Percentiles rank a stretch among this genome's conserved stretches.
These are phyloP conservation scores for Saturnispora ahearnii DNA, from an alignment of 805 yeast genomes.

Conservation along the genomic window DNA sequence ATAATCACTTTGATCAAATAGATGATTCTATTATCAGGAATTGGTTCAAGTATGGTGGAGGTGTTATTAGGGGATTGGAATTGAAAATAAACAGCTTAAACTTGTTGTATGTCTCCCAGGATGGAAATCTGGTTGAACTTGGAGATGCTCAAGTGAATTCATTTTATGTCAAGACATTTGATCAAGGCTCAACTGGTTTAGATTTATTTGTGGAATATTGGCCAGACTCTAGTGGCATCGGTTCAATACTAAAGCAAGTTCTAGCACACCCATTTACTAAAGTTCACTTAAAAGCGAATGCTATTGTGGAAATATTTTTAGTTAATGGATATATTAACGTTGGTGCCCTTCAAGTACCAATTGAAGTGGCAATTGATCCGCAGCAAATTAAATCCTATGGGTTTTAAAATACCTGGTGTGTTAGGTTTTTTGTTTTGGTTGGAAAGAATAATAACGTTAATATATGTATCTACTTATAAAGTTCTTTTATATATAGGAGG, in stretches of 20 bases:
- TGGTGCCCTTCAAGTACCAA: not conserved
- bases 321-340: not conserved
- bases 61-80: constrained; percentile 21
- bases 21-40: constrained; percentile 19
- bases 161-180: constrained; percentile 26
- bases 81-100: constrained; percentile 14
- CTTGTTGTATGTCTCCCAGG: not conserved
- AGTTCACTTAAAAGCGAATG: constrained; percentile 29
- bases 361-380: not conserved
- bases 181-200: constrained; percentile 21
- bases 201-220: constrained; percentile 24
- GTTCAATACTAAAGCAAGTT: constrained; percentile 27
- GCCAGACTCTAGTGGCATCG: constrained; percentile 28
- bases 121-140: constrained; percentile 14
- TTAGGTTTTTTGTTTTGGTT: not conserved
- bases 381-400: not conserved
- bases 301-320: constrained; percentile 9
- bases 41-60: constrained; percentile 29
- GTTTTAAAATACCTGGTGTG: not conserved
- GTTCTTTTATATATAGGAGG: not conserved
- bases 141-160: constrained; percentile 29
- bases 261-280: constrained; percentile 25
- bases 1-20: constrained; percentile 27
- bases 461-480: no score
- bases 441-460: not conserved